Conservation (phyloP, 768 basidiomycete genomes). For the Podaxis rugospora region DNA sequence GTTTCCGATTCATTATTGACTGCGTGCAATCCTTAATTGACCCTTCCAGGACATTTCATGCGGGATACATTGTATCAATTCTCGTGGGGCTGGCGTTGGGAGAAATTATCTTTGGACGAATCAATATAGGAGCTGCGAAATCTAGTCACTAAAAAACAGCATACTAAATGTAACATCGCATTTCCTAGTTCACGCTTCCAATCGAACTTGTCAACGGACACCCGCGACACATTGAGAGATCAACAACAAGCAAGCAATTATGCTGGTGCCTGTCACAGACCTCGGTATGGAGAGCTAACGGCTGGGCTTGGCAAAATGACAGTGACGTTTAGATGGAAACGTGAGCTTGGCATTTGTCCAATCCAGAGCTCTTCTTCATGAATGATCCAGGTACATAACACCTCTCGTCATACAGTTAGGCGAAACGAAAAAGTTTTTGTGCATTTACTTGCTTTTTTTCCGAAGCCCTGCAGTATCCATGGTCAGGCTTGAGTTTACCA, state of each 20-base stretch:
- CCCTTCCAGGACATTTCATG: conserved; percentile 73
- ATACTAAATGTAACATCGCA: background rate
- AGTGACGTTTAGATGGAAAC: background rate
- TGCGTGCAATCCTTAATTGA: background rate
- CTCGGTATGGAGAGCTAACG: background rate
- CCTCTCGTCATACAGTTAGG: background rate
- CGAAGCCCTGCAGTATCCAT: background rate
- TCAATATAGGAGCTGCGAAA: conserved; percentile 20
- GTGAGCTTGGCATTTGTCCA: conserved; percentile 2
- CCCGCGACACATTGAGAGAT: background rate
- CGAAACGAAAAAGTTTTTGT: conserved; percentile 9
- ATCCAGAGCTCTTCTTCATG: background rate
- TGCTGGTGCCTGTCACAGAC: background rate
- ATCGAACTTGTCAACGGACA: background rate
- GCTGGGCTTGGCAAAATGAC: background rate
- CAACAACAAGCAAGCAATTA: background rate
- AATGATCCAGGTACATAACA: background rate
- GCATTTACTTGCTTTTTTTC: background rate
- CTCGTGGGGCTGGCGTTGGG: conserved; percentile 69
- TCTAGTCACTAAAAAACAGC: conserved; percentile 16
- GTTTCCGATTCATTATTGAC: background rate
- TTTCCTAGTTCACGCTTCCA: background rate
- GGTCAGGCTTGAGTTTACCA: background rate
- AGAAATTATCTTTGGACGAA: conserved; percentile 66
- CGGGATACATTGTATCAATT: conserved; percentile 70